These are phyloP conservation scores for Stephania japonica DNA, from an alignment of 164 flowering plant genomes.

Conservation along the genomic window DNA sequence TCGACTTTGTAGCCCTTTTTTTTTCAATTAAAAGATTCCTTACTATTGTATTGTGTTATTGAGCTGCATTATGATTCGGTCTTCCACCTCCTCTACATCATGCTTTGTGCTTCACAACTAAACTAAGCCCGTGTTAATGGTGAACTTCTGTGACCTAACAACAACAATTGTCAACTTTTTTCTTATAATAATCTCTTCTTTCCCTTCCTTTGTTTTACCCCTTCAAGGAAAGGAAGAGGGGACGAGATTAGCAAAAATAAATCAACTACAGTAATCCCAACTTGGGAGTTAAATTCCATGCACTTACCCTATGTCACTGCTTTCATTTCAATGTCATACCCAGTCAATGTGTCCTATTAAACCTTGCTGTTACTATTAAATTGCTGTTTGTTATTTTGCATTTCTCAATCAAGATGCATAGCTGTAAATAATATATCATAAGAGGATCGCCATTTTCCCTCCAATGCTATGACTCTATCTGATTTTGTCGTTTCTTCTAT, in stretches of 20 bases:
- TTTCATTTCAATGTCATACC: not conserved
- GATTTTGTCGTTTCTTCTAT: not conserved
- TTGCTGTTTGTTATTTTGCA: not conserved
- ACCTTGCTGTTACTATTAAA: not conserved
- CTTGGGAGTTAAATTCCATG: not conserved
- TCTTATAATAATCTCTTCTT: not conserved
- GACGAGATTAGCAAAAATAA: not conserved
- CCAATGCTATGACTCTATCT: not conserved
- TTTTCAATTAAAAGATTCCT: no score
- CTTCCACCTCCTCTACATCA: no score
- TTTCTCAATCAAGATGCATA: not conserved
- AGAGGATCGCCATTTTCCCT: not conserved
- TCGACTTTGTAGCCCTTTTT: no score
- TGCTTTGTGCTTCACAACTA: no score
- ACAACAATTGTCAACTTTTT: conserved; percentile 2
- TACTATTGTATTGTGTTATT: no score
- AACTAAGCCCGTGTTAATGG: not conserved
- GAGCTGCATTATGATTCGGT: no score
- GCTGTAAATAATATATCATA: not conserved
- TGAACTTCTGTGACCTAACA: not conserved
- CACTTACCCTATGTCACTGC: not conserved
- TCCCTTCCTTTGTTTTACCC: not conserved
- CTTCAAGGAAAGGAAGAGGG: not conserved
- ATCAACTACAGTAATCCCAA: not conserved
- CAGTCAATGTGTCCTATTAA: not conserved